Percentiles rank a stretch among this genome's conserved stretches.
Conservation (phyloP, 768 basidiomycete species). For the Candolleomyces eurysporus region DNA sequence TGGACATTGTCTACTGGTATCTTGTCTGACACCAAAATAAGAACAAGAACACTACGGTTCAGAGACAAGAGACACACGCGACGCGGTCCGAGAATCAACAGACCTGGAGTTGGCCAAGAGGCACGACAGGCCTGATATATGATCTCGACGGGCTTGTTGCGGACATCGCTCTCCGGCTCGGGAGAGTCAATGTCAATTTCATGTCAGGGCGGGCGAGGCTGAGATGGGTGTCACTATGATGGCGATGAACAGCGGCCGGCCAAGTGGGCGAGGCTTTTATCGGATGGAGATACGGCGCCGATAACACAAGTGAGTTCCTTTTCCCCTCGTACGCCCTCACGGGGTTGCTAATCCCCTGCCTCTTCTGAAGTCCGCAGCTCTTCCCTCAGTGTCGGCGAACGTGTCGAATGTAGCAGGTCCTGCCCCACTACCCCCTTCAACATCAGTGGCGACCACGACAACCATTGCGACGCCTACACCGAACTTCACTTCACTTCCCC, state of each 20-base stretch:
- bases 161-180: too few relatives aligned
- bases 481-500: conserved; percentile 8
- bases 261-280: conserved; percentile 74
- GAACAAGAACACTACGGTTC: too few relatives aligned
- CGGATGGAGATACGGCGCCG: conserved; percentile 74
- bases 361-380: conserved; percentile 67
- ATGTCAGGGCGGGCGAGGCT: too few relatives aligned
- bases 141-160: too few relatives aligned
- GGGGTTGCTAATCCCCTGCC: conserved; percentile 51
- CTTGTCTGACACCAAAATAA: too few relatives aligned
- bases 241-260: conserved; percentile 74
- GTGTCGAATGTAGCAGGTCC: conserved; percentile 35
- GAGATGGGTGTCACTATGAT: too few relatives aligned
- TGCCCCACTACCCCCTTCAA: conserved; percentile 26
- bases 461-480: conserved; percentile 17
- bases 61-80: too few relatives aligned
- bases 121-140: too few relatives aligned
- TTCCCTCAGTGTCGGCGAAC: conserved; percentile 61
- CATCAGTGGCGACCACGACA: conserved; percentile 11
- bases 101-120: too few relatives aligned
- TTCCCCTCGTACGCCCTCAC: conserved; percentile 46
- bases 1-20: too few relatives aligned
- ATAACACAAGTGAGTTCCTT: conserved; percentile 52
- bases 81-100: too few relatives aligned
- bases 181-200: too few relatives aligned